A percentile compares a stretch with the other conserved stretches of the same genome.
phyloP scores from a whole-genome alignment of 192 early-diverging fungal species.

The Backusella mclennaniae region DNA sequence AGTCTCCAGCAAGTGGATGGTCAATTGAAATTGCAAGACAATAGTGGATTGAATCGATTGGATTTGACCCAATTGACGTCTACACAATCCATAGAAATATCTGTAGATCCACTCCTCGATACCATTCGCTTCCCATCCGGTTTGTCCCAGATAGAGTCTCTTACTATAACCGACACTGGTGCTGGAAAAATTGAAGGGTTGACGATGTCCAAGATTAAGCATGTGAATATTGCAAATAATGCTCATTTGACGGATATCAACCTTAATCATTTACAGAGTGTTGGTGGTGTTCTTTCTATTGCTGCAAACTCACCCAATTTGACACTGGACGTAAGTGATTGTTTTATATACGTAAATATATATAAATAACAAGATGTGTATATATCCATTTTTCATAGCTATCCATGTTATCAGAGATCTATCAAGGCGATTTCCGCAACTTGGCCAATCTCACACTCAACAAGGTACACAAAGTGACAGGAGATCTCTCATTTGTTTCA shows the following conservation, averaged over 20 bases:
- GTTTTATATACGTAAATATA: neutral
- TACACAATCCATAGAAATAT: conserved; percentile 16
- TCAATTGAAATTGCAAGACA: conserved; percentile 10
- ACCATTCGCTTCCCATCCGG: conserved; percentile 27
- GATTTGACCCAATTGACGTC: conserved; percentile 21
- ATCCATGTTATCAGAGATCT: conserved; percentile 30
- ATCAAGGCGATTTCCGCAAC: conserved; percentile 61
- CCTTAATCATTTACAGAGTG: neutral
- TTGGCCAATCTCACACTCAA: conserved; percentile 42
- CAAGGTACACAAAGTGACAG: conserved; percentile 42
- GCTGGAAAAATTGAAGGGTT: conserved; percentile 25
- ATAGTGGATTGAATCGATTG: conserved; percentile 11
- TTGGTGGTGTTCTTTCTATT: conserved; percentile 12
- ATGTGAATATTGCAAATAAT: conserved; percentile 28
- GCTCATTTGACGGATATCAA: conserved; percentile 28
- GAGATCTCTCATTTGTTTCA: conserved; percentile 59
- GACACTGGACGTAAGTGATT: conserved; percentile 22
- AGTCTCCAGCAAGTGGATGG: conserved; percentile 20
- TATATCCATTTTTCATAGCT: conserved; percentile 1
- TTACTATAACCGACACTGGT: conserved; percentile 29
- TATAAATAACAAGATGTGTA: neutral
- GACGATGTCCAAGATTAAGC: neutral
- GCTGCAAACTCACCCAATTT: conserved; percentile 21
- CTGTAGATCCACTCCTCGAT: conserved; percentile 16
- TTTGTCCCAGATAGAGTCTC: conserved; percentile 24